A percentile compares a stretch with the other conserved stretches of the same genome.
Conservation (phyloP, 768 basidiomycete species). For the Boletus insuetus region DNA sequence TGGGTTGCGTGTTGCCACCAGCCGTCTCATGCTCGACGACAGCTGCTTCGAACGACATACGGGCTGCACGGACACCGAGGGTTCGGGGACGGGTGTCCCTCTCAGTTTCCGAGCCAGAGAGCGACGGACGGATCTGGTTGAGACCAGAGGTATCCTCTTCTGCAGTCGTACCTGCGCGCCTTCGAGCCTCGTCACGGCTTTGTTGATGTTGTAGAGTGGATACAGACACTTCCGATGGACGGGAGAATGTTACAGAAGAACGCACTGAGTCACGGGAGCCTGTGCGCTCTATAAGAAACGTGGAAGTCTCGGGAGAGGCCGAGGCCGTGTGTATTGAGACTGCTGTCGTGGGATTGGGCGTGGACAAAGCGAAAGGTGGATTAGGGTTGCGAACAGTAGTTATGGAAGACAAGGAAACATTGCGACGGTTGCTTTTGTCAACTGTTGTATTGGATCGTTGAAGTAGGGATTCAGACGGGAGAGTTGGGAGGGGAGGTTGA, state of each 20-base stretch:
- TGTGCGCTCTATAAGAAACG: conserved; percentile 38
- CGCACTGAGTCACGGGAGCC: conserved; percentile 46
- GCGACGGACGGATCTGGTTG: conserved; percentile 28
- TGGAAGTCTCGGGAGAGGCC: conserved; percentile 36
- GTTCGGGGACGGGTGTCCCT: conserved; percentile 41
- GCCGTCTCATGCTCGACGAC: conserved; percentile 28
- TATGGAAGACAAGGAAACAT: conserved; percentile 43
- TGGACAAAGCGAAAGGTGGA: conserved; percentile 48
- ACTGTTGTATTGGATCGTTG: conserved; percentile 19
- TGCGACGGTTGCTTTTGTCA: conserved; percentile 36
- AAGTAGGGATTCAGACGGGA: conserved; percentile 55
- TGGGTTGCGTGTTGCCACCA: conserved; percentile 35
- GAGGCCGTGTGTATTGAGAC: conserved; percentile 65
- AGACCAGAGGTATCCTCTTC: conserved; percentile 24
- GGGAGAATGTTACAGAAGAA: conserved; percentile 61
- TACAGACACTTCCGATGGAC: conserved; percentile 54
- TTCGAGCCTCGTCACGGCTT: conserved; percentile 34
- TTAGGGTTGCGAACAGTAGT: conserved; percentile 43
- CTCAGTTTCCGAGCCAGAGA: conserved; percentile 52
- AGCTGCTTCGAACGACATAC: conserved; percentile 44
- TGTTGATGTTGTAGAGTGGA: conserved; percentile 56
- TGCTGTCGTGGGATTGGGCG: conserved; percentile 63
- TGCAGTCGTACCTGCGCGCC: conserved; percentile 31
- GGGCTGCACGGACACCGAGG: conserved; percentile 38
- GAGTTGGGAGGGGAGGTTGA: conserved; percentile 55